Evolutionary conservation across 202 grass and related monocot species (phyloP).

Genomic region (Eragrostis tef): DNA sequence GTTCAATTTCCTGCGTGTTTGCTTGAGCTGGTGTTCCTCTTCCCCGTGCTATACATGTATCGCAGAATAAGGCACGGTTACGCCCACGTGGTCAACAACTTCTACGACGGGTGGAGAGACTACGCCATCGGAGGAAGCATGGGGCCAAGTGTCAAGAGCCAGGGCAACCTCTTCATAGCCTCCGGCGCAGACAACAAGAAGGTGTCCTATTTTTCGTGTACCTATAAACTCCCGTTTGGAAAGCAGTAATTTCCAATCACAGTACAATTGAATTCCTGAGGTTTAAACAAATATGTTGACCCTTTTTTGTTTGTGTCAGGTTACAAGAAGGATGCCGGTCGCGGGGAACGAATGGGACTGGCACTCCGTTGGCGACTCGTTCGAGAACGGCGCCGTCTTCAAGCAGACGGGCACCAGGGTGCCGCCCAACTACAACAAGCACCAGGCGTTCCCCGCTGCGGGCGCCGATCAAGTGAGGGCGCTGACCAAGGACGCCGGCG

Average conservation of each 20-base stretch:
- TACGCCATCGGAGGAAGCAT: conserved; percentile 94
- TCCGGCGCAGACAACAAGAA: conserved; percentile 51
- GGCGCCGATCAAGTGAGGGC: conserved; percentile 42
- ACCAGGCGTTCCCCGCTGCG: conserved; percentile 61
- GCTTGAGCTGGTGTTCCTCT: too few species aligned
- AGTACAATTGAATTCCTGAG: not conserved
- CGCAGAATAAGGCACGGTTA: conserved; percentile 79
- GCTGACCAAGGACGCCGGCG: conserved; percentile 71
- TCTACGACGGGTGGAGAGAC: conserved; percentile 73
- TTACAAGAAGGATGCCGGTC: conserved; percentile 54
- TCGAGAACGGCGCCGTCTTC: conserved; percentile 76
- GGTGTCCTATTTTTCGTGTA: conserved; percentile 29
- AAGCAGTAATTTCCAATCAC: too few species aligned
- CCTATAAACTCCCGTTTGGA: too few species aligned
- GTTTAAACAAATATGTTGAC: not conserved
- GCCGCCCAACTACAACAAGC: conserved; percentile 59
- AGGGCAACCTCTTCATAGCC: conserved; percentile 79
- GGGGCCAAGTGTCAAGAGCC: conserved; percentile 70
- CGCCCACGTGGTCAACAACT: conserved; percentile 79
- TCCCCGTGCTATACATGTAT: not conserved
- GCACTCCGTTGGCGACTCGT: conserved; percentile 69
- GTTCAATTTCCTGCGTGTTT: not conserved
- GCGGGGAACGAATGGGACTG: conserved; percentile 54
- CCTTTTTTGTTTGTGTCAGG: conserved; percentile 21
- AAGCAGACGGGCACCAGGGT: conserved; percentile 57